Conservation (phyloP, 176 grass and related monocot genomes). For the Microstegium vimineum region DNA sequence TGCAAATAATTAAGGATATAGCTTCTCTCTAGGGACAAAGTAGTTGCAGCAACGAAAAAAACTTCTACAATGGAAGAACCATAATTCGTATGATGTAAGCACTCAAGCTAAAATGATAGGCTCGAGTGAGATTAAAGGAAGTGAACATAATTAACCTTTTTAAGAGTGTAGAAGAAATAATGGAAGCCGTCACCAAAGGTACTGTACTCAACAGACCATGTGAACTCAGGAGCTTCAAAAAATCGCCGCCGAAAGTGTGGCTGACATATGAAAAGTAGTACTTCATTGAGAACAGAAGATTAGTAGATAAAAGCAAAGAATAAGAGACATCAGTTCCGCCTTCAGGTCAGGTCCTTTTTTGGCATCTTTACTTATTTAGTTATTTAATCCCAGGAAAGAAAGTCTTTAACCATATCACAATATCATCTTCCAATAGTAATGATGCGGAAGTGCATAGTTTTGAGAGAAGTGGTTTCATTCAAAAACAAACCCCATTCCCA, state of each 20-base stretch:
- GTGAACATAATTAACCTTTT: constrained; percentile 41
- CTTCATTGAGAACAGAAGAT: background rate
- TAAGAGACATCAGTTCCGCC: background rate
- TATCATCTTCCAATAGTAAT: background rate
- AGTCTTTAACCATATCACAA: background rate
- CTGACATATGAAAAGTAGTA: constrained; percentile 39
- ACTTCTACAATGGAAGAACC: background rate
- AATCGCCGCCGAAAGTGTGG: constrained; percentile 72
- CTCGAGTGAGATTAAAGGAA: background rate
- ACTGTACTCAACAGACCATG: constrained; percentile 78
- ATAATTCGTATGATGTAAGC: background rate
- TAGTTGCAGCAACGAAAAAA: background rate
- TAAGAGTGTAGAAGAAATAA: constrained; percentile 85
- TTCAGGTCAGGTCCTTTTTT: background rate
- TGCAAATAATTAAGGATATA: background rate
- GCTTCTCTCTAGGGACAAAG: background rate
- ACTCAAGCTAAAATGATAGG: background rate
- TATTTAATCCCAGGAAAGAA: background rate
- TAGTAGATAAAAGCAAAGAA: background rate
- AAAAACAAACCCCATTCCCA: background rate
- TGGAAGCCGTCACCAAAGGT: constrained; percentile 87
- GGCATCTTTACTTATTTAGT: background rate
- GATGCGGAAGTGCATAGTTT: background rate
- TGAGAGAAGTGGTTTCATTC: background rate
- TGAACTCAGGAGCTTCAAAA: constrained; percentile 70